A percentile compares a stretch with the other conserved stretches of the same genome.
Conservation (phyloP, 2,329 filamentous ascomycete genomes). For the Pyrenophora teres region DNA sequence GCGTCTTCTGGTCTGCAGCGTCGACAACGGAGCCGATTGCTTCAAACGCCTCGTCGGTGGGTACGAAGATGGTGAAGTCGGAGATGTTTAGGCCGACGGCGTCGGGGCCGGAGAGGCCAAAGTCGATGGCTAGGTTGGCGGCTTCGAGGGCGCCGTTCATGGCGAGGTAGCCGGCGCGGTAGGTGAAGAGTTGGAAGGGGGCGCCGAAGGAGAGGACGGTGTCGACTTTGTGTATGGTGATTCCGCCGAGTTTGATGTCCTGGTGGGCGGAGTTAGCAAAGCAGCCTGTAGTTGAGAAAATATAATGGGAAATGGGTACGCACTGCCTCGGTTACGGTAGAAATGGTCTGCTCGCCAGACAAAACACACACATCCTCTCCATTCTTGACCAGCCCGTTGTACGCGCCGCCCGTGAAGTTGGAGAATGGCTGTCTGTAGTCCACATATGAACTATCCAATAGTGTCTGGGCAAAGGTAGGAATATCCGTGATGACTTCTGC, state of each 20-base stretch:
- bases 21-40: slow-evolving; percentile 50
- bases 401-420: slow-evolving; percentile 63
- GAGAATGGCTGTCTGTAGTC: slow-evolving; percentile 51
- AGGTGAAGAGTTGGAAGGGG: slow-evolving; percentile 35
- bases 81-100: slow-evolving; percentile 38
- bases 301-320: slow-evolving; percentile 21
- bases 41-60: slow-evolving; percentile 74
- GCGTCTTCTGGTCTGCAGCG: slow-evolving; percentile 22
- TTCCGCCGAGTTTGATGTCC: slow-evolving; percentile 34
- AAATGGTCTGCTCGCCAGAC: slow-evolving; percentile 56
- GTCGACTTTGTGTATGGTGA: slow-evolving; percentile 36
- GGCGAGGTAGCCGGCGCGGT: slow-evolving; percentile 30
- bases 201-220: slow-evolving; percentile 34
- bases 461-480: slow-evolving; percentile 52
- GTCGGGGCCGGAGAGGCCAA: slow-evolving; percentile 23
- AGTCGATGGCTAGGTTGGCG: slow-evolving; percentile 27
- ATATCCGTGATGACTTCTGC: slow-evolving; percentile 44
- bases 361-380: slow-evolving; percentile 54
- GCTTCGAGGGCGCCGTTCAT: slow-evolving; percentile 22
- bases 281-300: too few relatives aligned
- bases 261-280: background rate
- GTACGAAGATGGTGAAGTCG: slow-evolving; percentile 81
- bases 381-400: slow-evolving; percentile 53
- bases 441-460: slow-evolving; percentile 54
- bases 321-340: slow-evolving; percentile 55